Evolutionary conservation across 2,329 filamentous ascomycete genomes (phyloP), one percentile per base, ranked within the genome.

Genomic region (Colletotrichum orbiculare): DNA sequence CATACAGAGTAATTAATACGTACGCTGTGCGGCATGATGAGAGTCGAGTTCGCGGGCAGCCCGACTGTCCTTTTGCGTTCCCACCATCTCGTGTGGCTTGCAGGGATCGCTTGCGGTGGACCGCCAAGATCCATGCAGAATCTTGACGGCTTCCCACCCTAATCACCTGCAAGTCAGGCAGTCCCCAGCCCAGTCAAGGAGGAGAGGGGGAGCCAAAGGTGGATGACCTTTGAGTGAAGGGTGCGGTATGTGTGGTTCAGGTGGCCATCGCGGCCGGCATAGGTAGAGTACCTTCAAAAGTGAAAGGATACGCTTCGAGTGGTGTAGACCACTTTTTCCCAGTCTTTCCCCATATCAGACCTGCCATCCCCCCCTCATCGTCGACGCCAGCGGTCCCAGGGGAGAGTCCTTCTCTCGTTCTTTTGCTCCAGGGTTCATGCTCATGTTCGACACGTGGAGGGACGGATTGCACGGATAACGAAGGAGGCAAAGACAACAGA

Each of bases 81-180:
- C 53, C 64, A 54, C 64, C 64, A 43, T 66, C 64, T 59, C 54
- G 53, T 66, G 60, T 66, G 64, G 64, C 64, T 66, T 66, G 60
- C 64, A 66, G 41, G 64, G 60, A 66, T 66, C 35, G 39, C 15
- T 47, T 47, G 42, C 58, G 58, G 58, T 65, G 48, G 64, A 54
- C 60, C 53, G 54, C 64, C 55, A 59, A 43, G 12, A 58, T 37
- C 64, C 64, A 49, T 66, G 64, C 49, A 63, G 60, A 66, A 66
- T 66, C 64, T 66, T 13, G 59, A 66, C 64, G 64, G 60, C 64
- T 66, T 66, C 64, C 64, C 64, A 66, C 64, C 48, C 49, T 64
- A 57, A 64, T 63, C 59, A 66, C 47, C 66, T 67, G 62, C 62
- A 67, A 66, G 66, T 67, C 66, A 66, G 66, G 62, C 62, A 67